Base-by-base conservation (phyloP, 1,139 yeast species). In the Suhomyces coccinellae region DNA sequence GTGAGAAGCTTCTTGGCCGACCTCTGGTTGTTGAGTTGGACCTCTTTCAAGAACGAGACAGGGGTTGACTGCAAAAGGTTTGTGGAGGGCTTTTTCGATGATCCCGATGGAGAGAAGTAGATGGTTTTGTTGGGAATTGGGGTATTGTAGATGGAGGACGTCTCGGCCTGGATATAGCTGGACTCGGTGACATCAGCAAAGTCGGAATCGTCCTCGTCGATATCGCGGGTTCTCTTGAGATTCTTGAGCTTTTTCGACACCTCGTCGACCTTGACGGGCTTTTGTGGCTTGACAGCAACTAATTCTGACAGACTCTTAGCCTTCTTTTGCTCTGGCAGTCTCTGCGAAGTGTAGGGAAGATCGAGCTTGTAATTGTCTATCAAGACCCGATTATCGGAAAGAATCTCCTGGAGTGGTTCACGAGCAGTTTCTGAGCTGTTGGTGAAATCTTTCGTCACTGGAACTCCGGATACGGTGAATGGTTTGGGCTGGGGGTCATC, bases 71-170 rank as follows among this genome's bases (percentile, higher is more conserved):
- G 59, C 14, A 51, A 45, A 3, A 47, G 35, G 27, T 50, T 52
- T 10, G 49, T 36, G 5, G 52, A 31, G 15, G 50, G 53, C 31
- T 58, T 59, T 53, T 63, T 52, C 17, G 60, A 52, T 14, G 64
- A 44, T 6, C 59, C 62, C 17, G 66, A 56, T 33, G 73, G 71
- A 2, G 71, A 66, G 47, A 66, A 67, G 49, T 55, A 63, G 3
- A 65, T 58, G 16, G 70, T 59, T 43, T 65, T 67, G 43, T 63
- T 66, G 3, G 65, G 64, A 10, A 58, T 58, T 8, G 73, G 71
- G 16, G 71, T 65, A 33, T 59, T 55, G 44, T 55, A 57, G 11
- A 52, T 48, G 2, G 63, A 57, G 9, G 55, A 53, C 2, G 56
- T 45, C 29, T 57, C 59, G 26, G 50, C 47, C 17, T 41, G 47